phyloP scores from a whole-genome alignment of 2,329 filamentous ascomycete genomes.

The Penicillium rolfsii region DNA sequence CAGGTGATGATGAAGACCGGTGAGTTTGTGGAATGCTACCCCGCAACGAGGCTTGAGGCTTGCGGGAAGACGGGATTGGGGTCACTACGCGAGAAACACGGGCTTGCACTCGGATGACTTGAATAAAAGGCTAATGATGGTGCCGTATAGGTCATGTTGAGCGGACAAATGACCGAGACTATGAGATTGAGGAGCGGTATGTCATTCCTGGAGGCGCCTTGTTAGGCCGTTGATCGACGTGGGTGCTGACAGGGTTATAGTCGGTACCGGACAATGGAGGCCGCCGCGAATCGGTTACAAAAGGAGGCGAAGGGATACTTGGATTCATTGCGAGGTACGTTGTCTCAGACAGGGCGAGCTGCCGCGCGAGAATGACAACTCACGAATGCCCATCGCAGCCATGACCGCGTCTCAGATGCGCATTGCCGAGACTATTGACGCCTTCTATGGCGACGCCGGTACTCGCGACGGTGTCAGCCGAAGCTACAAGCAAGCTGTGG shows the following conservation, averaged over 20 bases:
- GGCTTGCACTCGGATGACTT: conserved; percentile 3
- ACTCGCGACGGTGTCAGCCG: conserved; percentile 92
- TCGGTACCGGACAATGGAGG: conserved; percentile 96
- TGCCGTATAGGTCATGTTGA: conserved; percentile 78
- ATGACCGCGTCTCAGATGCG: conserved; percentile 99
- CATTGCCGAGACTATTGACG: conserved; percentile 98
- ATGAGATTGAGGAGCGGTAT: conserved; percentile 93
- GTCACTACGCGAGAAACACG: not conserved
- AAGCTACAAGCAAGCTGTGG: conserved; percentile 97
- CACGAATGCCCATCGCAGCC: conserved; percentile 55
- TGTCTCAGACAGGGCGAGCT: not conserved
- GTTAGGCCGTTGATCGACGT: not conserved
- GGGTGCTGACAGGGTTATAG: conserved; percentile 50
- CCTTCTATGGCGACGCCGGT: conserved; percentile 96
- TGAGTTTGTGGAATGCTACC: conserved; percentile 45
- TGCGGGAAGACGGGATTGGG: conserved; percentile 5
- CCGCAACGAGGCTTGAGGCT: conserved; percentile 21
- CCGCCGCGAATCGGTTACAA: conserved; percentile 85
- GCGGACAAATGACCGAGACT: conserved; percentile 97
- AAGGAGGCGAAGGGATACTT: conserved; percentile 98
- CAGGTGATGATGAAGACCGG: conserved; percentile 99
- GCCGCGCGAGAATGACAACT: not conserved
- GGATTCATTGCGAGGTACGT: conserved; percentile 83
- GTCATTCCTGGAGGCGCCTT: not conserved
- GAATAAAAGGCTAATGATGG: conserved; percentile 3